Conservation (phyloP, 345 rosid species). For the Garcia nutans region DNA sequence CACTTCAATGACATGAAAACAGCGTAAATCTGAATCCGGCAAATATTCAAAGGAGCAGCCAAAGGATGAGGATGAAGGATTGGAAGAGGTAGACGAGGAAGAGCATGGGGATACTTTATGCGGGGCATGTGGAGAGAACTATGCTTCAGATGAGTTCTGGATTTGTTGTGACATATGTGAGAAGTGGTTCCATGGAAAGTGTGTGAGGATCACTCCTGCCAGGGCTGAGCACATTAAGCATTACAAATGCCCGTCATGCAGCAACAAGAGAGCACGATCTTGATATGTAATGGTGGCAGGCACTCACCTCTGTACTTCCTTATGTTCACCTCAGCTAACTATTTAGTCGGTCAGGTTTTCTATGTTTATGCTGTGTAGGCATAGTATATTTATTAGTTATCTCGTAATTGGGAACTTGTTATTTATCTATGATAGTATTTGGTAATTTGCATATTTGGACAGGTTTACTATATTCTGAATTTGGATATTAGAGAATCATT, state of each 20-base stretch:
- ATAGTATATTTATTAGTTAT: conserved; percentile 17
- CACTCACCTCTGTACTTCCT: conserved; percentile 14
- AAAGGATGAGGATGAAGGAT: conserved; percentile 28
- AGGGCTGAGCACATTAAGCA: conserved; percentile 36
- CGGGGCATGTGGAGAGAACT: conserved; percentile 33
- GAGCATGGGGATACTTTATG: conserved; percentile 33
- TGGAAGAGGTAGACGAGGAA: conserved; percentile 30
- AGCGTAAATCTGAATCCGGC: conserved; percentile 51
- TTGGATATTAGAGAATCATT: conserved; percentile 15
- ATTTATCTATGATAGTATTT: conserved; percentile 14
- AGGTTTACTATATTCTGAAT: conserved; percentile 11
- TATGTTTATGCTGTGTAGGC: conserved; percentile 12
- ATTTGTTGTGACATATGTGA: conserved; percentile 33
- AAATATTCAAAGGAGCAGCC: conserved; percentile 38
- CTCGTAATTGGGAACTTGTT: background rate
- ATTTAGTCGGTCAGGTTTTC: conserved; percentile 23
- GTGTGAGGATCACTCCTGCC: conserved; percentile 37
- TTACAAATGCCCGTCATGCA: conserved; percentile 34
- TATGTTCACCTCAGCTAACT: conserved; percentile 15
- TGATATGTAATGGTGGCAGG: conserved; percentile 3
- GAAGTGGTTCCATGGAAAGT: conserved; percentile 37
- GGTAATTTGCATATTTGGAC: conserved; percentile 19
- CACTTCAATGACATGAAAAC: conserved; percentile 26
- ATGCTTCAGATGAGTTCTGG: conserved; percentile 34
- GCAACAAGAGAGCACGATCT: conserved; percentile 27